Evolutionary conservation across 805 yeast species (phyloP), one percentile per base, ranked within the genome.

Genomic region (Saccharomyces paradoxus): DNA sequence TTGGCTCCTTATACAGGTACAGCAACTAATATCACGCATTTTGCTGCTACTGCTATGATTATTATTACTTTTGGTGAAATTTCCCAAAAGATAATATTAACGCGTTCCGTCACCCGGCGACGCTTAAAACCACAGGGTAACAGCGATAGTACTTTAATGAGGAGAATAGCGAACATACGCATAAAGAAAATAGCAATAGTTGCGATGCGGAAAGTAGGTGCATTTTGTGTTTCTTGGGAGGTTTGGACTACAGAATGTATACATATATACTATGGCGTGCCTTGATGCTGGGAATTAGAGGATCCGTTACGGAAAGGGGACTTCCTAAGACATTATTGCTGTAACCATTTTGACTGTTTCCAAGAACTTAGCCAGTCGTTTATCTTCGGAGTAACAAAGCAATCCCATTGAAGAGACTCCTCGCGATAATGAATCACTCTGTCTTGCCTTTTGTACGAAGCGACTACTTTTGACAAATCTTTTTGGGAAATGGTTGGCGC

Each of bases 331-430:
- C 44, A 37, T 37, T 37, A n/a, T 37, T 37, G 22, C 44, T 37
- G 44, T 21, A 9, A 17, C 24, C 6, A 2, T 37, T 37, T 17
- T 37, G 22, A 37, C 44, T 17, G 44, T 37, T 37, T 37, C 17
- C 44, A 21, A 37, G 44, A 37, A 37, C 44, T 37, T 12, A 22
- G 41, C 41, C 47, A 46, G 5, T 49, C 22, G 8, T 21, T 26
- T 4, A 51, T 28, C 29, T 32, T 60, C 12, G 63, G 64, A 4
- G 57, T 50, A 41, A 57, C 32, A 48, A 57, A 51, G 41, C 69
- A 65, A 30, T 60, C 50, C 58, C 62, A 57, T 14, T 49, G 49
- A 8, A 64, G 54, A 2, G 64, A 53, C 3, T 53, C 28, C 47
- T 61, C 65, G 5, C 21, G 44, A n/a, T 54, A 56, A 24, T 29